Conservation (phyloP, 2,329 filamentous ascomycete genomes). For the Metarhizium rileyi region DNA sequence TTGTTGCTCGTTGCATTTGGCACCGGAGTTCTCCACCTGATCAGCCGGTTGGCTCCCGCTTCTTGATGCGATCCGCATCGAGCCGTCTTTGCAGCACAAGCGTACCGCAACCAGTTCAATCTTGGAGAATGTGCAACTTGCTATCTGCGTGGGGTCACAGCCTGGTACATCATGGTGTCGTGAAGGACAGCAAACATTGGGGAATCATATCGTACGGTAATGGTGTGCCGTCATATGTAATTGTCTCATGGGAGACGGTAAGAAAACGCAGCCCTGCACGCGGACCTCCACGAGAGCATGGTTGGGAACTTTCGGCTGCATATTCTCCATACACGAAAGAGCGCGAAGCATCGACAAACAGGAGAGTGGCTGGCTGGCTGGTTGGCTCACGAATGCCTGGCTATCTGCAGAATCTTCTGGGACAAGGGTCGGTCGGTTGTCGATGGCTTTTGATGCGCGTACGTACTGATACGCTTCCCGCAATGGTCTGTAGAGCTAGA, state of each 20-base stretch:
- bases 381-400: too few species aligned
- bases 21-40: not conserved
- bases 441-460: too few species aligned
- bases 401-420: too few species aligned
- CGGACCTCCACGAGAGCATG: not conserved
- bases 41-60: not conserved
- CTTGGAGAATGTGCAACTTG: not conserved
- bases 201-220: too few species aligned
- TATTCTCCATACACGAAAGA: not conserved
- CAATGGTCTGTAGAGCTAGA: too few species aligned
- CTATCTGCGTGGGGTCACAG: too few species aligned
- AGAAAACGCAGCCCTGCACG: not conserved
- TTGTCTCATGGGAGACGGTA: not conserved
- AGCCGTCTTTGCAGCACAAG: not conserved
- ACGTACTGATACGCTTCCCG: too few species aligned
- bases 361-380: not conserved
- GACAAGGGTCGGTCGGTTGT: too few species aligned
- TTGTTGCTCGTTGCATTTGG: too few species aligned
- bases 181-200: too few species aligned
- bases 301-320: not conserved
- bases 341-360: not conserved
- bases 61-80: not conserved
- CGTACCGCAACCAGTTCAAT: not conserved
- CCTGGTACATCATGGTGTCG: too few species aligned
- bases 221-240: too few species aligned